Evolutionary conservation across 78 protist genomes (phyloP), one percentile per base, ranked within the genome.

Genomic region (Parvularia atlantis): DNA sequence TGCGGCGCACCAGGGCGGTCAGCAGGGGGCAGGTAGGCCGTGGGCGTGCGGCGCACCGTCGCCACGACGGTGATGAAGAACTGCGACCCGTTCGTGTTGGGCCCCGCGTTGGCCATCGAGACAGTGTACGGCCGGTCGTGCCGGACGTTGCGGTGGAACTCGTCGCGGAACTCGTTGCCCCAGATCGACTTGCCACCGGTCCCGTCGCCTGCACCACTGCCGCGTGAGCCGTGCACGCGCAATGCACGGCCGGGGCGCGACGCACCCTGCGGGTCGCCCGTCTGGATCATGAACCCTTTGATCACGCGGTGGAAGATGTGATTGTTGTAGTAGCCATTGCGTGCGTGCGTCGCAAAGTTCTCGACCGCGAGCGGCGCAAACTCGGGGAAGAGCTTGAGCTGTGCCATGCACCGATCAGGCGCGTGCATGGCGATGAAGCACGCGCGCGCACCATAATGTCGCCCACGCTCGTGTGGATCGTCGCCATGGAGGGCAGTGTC

Each of bases 21-120:
- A 43, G 48, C 48, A 43, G 48, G 48, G 48, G 10, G 52, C 53
- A 13, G 19, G 5, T 5, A 37, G 4, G 11, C 31, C 4, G 41
- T 13, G 52, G 5, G 5, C 50, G 6, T 17, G 30, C 20, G 36
- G 3, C 10, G 48, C 28, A 33, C 30, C 61, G 73, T 52, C 19
- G 83, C 76, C 0, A 73, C 90, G 1, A 89, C 72, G 2, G 94
- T 92, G 66, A 92, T 90, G 68, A 95, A 95, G 81, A 92, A 91
- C 80, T 93, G 98, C 24, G 87, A 71, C 22, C 96, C 98, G 77
- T 92, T 92, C 11, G 96, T 75, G 71, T 82, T 83, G 14, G 91
- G 91, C 11, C 97, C 97, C 1, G 92, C 86, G 62, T 94, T 94
- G 64, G 97, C 95, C 95, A 90, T 93, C 35, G 81, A 63, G 40